Base-by-base conservation (phyloP, 768 basidiomycete species). In the Porphyrellus cyaneotinctus region DNA sequence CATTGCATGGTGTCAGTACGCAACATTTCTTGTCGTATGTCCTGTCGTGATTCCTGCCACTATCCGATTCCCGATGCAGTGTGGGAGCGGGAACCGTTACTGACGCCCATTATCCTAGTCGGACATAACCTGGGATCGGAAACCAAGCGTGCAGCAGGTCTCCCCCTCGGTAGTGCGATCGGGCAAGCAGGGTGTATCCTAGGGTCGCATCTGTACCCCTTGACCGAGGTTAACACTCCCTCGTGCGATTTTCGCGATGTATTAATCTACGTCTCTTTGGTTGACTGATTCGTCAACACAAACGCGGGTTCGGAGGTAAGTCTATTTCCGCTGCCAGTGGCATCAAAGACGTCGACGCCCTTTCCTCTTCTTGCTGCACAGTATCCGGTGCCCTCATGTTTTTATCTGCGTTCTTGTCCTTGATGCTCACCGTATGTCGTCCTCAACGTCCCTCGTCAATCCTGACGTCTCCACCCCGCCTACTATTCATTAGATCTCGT, bases 401-500 rank as follows among this genome's bases (percentile, higher is more conserved):
- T 37, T 20, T 60, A 28, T 60, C 49, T 6, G 62, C 58, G 13
- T 10, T 61, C 0, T 58, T 50, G 20, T 62, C 62, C 2, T 38
- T 66, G 38, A 10, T 53, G 1, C 60, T 67, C 17, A 64, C 41
- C 2, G 66, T 68, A 47, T 24, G 64, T 56, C 13, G 20, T 31
- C 13, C 12, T 9, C 13, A 12, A 14, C 23, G 28, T 26, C 6
- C 12, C 20, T 22, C 13, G 13, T 33, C n/a, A 17, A 33, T 13
- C 10, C 13, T 28, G 20, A 20, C 18, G 1, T 11, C 23, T 28
- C 23, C 6, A 0, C 1, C 22, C 23, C 6, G 0, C 1, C 22
- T 15, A 7, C 20, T 8, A 11, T 2, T 20, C 6, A 38, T 15
- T 9, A 88, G 86, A 67, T 78, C 14, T 85, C 84, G 2, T 89